Evolutionary conservation across 2,329 filamentous ascomycete species (phyloP).

Genomic region (Leptographium galeiforme): DNA sequence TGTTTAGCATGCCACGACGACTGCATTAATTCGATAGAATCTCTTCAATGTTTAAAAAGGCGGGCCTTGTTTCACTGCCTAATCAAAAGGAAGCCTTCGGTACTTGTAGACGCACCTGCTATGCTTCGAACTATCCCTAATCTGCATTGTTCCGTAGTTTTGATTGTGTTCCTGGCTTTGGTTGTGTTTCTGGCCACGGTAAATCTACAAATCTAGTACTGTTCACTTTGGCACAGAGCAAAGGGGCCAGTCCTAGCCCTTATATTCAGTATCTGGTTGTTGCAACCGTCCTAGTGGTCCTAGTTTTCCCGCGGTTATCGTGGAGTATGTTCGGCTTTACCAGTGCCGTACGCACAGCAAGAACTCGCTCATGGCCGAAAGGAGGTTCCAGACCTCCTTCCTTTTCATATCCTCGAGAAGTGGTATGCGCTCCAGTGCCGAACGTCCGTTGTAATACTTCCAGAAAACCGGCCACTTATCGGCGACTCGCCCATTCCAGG

Average conservation of each 20-base stretch:
- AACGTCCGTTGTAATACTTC: constrained; percentile 78
- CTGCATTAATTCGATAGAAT: too few relatives aligned
- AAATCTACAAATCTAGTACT: neutral
- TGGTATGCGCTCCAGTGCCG: constrained; percentile 74
- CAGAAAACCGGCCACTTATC: constrained; percentile 60
- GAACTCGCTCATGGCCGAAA: constrained; percentile 54
- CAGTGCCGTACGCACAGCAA: constrained; percentile 57
- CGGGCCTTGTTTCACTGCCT: too few relatives aligned
- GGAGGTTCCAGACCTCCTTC: constrained; percentile 60
- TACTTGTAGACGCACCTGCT: constrained; percentile 4
- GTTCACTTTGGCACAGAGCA: too few relatives aligned
- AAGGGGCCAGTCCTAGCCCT: too few relatives aligned
- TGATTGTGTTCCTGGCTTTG: neutral
- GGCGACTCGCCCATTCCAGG: constrained; percentile 40
- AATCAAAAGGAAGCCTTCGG: too few relatives aligned
- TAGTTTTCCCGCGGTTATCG: neutral
- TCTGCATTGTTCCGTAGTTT: constrained; percentile 2
- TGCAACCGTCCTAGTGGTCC: neutral
- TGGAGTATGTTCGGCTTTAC: constrained; percentile 24
- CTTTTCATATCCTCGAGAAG: constrained; percentile 77
- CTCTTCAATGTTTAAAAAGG: too few relatives aligned
- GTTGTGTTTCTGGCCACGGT: neutral
- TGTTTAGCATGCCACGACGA: too few relatives aligned
- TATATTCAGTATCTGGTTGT: neutral
- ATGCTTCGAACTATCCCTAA: neutral